Evolutionary conservation across 164 flowering plant genomes (phyloP).

Genomic region (Protea cynaroides): DNA sequence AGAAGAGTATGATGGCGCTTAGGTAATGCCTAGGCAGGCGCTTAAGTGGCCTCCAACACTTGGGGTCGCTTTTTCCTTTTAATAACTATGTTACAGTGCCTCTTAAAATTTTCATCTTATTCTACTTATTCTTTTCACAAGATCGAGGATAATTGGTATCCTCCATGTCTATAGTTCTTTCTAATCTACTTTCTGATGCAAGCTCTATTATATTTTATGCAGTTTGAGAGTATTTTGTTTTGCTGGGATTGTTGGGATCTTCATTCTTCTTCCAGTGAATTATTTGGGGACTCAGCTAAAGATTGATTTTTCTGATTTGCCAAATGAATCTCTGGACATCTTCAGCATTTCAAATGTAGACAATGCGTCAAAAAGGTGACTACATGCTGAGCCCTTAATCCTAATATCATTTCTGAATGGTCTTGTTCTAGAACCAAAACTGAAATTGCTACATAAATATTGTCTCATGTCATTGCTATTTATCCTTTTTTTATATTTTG

Average conservation of each 20-base stretch:
- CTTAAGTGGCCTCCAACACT: no score
- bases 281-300: slow-evolving; percentile 52
- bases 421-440: no score
- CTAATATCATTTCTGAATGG: neutral
- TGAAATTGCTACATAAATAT: neutral
- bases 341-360: slow-evolving; percentile 84
- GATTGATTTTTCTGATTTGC: slow-evolving; percentile 51
- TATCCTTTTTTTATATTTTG: neutral
- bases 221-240: slow-evolving; percentile 74
- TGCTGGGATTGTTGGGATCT: slow-evolving; percentile 71
- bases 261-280: slow-evolving; percentile 81
- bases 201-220: slow-evolving; percentile 26
- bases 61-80: neutral
- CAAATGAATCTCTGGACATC: slow-evolving; percentile 66
- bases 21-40: no score
- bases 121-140: neutral
- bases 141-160: neutral
- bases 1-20: no score
- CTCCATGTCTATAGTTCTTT: neutral
- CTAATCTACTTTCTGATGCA: neutral
- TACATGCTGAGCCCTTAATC: neutral
- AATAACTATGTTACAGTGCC: neutral
- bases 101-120: neutral
- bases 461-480: neutral
- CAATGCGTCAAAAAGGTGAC: slow-evolving; percentile 64